Percentiles rank a stretch among this genome's conserved stretches.
Conservation (phyloP, 192 early-diverging fungal species). For the Martensiomyces pterosporus region DNA sequence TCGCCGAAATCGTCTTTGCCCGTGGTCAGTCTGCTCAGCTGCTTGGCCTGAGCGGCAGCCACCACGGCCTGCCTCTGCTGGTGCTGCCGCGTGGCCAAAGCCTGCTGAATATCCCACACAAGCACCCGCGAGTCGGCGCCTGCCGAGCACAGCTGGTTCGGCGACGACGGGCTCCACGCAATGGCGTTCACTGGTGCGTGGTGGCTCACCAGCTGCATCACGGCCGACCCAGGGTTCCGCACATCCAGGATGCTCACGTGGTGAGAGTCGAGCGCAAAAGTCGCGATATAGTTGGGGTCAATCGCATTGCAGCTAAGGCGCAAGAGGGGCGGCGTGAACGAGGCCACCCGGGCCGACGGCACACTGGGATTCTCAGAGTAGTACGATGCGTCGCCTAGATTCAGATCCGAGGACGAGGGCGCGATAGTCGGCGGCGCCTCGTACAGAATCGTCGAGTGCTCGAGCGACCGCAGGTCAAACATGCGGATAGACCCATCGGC, state of each 20-base stretch:
- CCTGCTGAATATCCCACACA: slow-evolving; percentile 82
- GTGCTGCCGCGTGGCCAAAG: slow-evolving; percentile 41
- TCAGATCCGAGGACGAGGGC: slow-evolving; percentile 16
- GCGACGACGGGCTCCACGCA: slow-evolving; percentile 81
- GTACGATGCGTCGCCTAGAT: slow-evolving; percentile 17
- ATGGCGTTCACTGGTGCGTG: slow-evolving; percentile 74
- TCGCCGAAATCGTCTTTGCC: slow-evolving; percentile 16
- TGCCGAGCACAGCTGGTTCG: slow-evolving; percentile 77
- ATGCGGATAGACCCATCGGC: slow-evolving; percentile 95
- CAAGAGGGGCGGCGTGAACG: slow-evolving; percentile 61
- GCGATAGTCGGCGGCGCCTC: slow-evolving; percentile 65
- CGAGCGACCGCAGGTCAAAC: slow-evolving; percentile 94
- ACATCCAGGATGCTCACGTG: slow-evolving; percentile 88
- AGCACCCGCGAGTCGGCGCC: slow-evolving; percentile 87
- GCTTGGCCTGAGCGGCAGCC: slow-evolving; percentile 43
- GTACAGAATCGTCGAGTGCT: slow-evolving; percentile 97
- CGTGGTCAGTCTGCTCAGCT: slow-evolving; percentile 29
- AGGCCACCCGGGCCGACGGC: slow-evolving; percentile 17
- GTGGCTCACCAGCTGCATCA: slow-evolving; percentile 80
- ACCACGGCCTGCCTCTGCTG: slow-evolving; percentile 42
- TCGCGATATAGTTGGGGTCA: slow-evolving; percentile 88
- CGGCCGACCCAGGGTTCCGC: slow-evolving; percentile 81
- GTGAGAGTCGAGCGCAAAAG: slow-evolving; percentile 80
- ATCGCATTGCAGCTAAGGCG: slow-evolving; percentile 86
- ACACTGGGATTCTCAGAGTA: slow-evolving; percentile 11